Base-by-base conservation (phyloP, 306 rosid genomes). In the Castanea crenata region DNA sequence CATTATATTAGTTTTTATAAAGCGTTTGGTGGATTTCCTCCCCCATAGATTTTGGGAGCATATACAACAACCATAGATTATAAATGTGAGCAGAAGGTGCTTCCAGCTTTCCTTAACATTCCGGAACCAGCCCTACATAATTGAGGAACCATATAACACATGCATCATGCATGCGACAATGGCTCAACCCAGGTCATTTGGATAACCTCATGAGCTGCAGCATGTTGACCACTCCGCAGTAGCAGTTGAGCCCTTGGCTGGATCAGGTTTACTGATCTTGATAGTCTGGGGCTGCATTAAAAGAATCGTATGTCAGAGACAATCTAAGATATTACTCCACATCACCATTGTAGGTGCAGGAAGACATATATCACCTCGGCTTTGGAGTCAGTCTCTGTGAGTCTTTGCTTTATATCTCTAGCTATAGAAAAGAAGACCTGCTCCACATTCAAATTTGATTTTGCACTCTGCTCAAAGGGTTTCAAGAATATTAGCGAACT, bases 401-500 rank as follows among this genome's bases (percentile, higher is more conserved):
- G 76, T 69, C 86, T 78, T 74, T 73, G 79, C 82, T 68, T 78
- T 73, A 83, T 51, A 44, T 83, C 79, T 78, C 82, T 78, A 46
- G 86, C 78, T 5, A 83, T 78, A 1, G 86, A 55, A 69, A 67
- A 74, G 75, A 83, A 83, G 52, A 82, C 78, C 61, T 82, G 76
- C 49, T 78, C 82, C 64, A 78, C 86, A 20, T 83, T 83, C 55
- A 74, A 55, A n/a, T 83, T 83, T 61, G 82, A 68, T 75, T 83
- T 83, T 78, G 82, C 86, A 69, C 86, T 83, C 86, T 83, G 86
- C 59, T 46, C 5, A 68, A 72, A 77, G 73, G 27, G 54, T 71
- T 32, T 57, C 69, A 29, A 58, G 19, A 74, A 76, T 62, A 18
- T 38, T 25, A 55, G 51, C 9, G 19, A 64, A 59, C 25, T 34